Evolutionary conservation across 345 rosid genomes (phyloP), one percentile per base, ranked within the genome.

Genomic region (Erysimum cheiranthoides): DNA sequence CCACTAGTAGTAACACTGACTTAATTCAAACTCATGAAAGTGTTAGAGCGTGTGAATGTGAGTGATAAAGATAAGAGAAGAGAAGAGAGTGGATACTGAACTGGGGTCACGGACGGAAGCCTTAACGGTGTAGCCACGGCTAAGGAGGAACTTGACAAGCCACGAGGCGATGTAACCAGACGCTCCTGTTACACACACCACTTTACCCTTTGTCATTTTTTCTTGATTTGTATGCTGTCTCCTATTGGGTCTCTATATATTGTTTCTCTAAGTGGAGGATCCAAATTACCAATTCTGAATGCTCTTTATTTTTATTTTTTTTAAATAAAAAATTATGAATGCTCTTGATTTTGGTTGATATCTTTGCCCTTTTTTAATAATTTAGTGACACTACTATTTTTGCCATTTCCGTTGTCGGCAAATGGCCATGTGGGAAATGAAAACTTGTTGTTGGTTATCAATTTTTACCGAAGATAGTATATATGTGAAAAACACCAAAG

Each of bases 81-180:
- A 47, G 51, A 58, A 12, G 54, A 63, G 38, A 28, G 25, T 21
- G 36, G 56, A 59, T 50, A 72, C 77, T 11, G 56, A 71, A 85
- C 89, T 58, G 62, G 79, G 84, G 65, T 84, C 83, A 14, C 83
- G 79, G 57, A 84, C 80, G 16, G 87, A 78, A 10, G 83, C 89
- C 18, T 74, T 82, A 31, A 84, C 87, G 39, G 78, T 84, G 82
- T 84, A 84, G 62, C 85, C 83, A 40, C 78, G 83, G 68, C 28
- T 74, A 16, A 86, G 89, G 58, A 86, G 77, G 42, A 68, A 68
- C 79, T 86, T 79, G 21, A 86, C 83, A 6, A 86, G 71, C 87
- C 89, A 82, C 0, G 86, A 82, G 5, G 87, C 89, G 31, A 84
- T 76, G 83, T 66, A 86, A 42, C 89, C 87, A 1, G 85, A 82